phyloP scores from a whole-genome alignment of 805 yeast species.

The Candida nonsorbophila region DNA sequence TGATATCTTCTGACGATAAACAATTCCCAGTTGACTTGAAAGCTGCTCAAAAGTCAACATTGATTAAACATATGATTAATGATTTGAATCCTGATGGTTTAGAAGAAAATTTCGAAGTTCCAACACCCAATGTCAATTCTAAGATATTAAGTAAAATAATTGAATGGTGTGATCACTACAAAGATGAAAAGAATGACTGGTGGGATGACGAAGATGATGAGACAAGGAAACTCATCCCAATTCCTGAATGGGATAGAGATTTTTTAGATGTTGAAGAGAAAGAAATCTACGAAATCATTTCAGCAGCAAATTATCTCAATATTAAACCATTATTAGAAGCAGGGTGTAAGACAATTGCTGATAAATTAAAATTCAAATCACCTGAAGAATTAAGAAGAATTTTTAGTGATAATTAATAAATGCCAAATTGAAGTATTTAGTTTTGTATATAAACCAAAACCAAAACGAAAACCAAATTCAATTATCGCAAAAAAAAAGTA shows the following conservation, averaged over 20 bases:
- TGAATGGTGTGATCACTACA: slow-evolving; percentile 95
- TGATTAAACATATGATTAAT: slow-evolving; percentile 79
- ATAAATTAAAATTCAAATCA: slow-evolving; percentile 72
- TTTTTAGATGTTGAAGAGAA: slow-evolving; percentile 90
- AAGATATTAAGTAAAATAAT: slow-evolving; percentile 81
- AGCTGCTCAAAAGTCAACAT: slow-evolving; percentile 80
- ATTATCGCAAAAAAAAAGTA: too few relatives aligned
- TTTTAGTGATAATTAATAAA: too few relatives aligned
- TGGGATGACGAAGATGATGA: slow-evolving; percentile 80
- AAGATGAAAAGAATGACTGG: slow-evolving; percentile 64
- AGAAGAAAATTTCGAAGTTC: slow-evolving; percentile 69
- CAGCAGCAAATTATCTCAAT: slow-evolving; percentile 72
- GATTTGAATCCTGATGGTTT: slow-evolving; percentile 59
- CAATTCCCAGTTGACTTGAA: slow-evolving; percentile 66
- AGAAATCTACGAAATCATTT: slow-evolving; percentile 72
- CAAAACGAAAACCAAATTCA: too few relatives aligned
- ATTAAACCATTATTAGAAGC: slow-evolving; percentile 70
- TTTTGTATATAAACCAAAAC: too few relatives aligned
- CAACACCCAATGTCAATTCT: slow-evolving; percentile 84
- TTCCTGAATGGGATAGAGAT: slow-evolving; percentile 91
- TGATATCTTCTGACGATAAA: slow-evolving; percentile 78
- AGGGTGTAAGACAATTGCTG: slow-evolving; percentile 77
- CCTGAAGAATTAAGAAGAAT: slow-evolving; percentile 78
- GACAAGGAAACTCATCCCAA: slow-evolving; percentile 77
- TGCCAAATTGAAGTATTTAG: too few relatives aligned